A percentile compares a stretch with the other conserved stretches of the same genome.
Conservation (phyloP, 2,329 filamentous ascomycete genomes). For the Talaromyces marneffei region DNA sequence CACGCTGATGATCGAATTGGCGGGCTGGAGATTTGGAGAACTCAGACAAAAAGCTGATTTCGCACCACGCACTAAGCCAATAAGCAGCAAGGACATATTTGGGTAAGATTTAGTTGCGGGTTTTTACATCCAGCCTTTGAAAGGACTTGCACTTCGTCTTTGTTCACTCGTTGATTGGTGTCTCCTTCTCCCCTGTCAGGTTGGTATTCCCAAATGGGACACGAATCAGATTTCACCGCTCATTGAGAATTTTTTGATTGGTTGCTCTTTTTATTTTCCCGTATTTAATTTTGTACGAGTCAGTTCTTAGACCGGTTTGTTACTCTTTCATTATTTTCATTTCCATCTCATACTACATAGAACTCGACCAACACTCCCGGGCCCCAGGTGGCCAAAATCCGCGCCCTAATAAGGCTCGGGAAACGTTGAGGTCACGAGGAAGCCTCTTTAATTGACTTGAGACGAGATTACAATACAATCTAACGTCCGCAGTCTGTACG, state of each 20-base stretch:
- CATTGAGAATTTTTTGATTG: slow-evolving; percentile 3
- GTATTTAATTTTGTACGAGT: not conserved
- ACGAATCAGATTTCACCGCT: slow-evolving; percentile 8
- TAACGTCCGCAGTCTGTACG: not conserved
- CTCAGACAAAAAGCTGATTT: not conserved
- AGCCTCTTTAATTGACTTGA: not conserved
- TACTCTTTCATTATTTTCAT: not conserved
- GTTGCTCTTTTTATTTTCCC: not conserved
- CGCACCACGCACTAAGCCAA: not conserved
- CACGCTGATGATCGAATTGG: not conserved
- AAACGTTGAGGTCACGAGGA: not conserved
- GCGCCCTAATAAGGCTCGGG: not conserved
- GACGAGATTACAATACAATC: not conserved
- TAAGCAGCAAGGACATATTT: not conserved
- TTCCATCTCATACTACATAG: not conserved
- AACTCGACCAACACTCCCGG: not conserved
- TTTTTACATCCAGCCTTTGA: not conserved
- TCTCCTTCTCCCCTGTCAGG: not conserved
- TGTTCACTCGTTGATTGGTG: not conserved
- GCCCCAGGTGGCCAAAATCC: not conserved
- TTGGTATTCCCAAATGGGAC: not conserved
- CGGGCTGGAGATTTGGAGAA: not conserved
- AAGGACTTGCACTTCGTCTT: not conserved
- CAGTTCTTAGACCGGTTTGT: not conserved
- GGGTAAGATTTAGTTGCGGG: not conserved